Conservation (phyloP, 306 rosid genomes). For the Chamaecrista fasciculata region DNA sequence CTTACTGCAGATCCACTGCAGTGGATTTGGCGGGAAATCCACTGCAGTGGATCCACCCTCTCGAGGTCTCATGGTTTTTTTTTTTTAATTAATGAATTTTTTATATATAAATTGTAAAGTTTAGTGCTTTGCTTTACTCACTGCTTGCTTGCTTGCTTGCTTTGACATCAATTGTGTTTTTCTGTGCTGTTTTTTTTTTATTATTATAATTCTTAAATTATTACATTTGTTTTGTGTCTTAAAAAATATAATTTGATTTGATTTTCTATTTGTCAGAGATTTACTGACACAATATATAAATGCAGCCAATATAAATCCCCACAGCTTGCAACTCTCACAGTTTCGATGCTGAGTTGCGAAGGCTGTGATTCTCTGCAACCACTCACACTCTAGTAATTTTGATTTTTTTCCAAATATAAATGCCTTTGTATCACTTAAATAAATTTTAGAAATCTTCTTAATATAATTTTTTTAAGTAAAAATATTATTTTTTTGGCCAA, state of each 20-base stretch:
- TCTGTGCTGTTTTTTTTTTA: background rate
- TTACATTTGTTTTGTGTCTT: too few species aligned
- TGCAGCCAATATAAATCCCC: background rate
- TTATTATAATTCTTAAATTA: background rate
- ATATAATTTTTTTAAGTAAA: too few species aligned
- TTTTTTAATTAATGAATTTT: background rate
- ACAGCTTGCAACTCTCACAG: background rate
- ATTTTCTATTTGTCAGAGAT: conserved; percentile 24
- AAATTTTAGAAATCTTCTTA: too few species aligned
- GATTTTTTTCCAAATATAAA: too few species aligned
- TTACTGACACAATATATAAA: conserved; percentile 13
- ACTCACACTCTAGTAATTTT: too few species aligned
- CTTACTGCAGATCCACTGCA: too few species aligned
- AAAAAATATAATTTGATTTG: background rate
- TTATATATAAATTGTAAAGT: background rate
- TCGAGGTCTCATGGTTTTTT: conserved; percentile 38
- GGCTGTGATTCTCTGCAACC: background rate
- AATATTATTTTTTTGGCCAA: too few species aligned
- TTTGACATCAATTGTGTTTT: background rate
- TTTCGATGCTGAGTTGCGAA: background rate
- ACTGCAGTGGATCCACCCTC: too few species aligned
- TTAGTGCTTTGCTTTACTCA: conserved; percentile 33
- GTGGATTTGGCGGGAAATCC: too few species aligned
- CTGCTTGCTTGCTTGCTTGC: too few species aligned
- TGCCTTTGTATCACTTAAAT: too few species aligned